Evolutionary conservation across 2,329 filamentous ascomycete species (phyloP), one percentile per base, ranked within the genome.

Genomic region (Didymellaceae sp.): DNA sequence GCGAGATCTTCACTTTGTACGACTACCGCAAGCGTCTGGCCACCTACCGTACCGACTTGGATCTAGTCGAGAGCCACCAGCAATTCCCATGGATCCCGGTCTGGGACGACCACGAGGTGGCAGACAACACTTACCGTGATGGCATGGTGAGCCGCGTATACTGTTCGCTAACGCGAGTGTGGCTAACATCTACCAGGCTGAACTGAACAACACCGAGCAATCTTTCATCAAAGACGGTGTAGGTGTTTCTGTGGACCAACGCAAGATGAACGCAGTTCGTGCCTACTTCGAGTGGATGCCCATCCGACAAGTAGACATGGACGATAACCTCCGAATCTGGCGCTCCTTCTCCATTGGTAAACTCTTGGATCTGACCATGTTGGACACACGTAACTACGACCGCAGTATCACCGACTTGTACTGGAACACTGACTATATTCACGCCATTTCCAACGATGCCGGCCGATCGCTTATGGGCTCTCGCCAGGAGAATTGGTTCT

Each of bases 381-480:
- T 77, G 11, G 75, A 77, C 41, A 77, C 74, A 1, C 66, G 74
- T 5, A 61, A 76, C 22, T 77, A 77, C 50, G 75, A 77, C 52
- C 72, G 74, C 10, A 73, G 68, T 6, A 75, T 78, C 42, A 77
- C 75, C 1, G 71, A 75, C 46, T 62, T 77, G 1, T 74, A 75
- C 58, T 83, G 81, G 78, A 88, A 88, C 63, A 80, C 79, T 1
- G 76, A 83, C 33, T 88, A 88, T 63, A 75, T 87, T 33, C 77
- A 83, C 52, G 61, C 75, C 2, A 86, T 90, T 51, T 83, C 79
- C 14, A 82, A 90, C 58, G 86, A 91, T 47, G 83, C 86, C 2
- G 81, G 84, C 5, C 82, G 88, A 4, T 82, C 81, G 0, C 74
- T 91, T 58, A 90, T 91, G 87, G 88, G 88, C 2, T 77, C 80